A percentile compares a stretch with the other conserved stretches of the same genome.
Evolutionary conservation across 116 monocot species (phyloP).

Genomic region (Dioscorea cayenensis): DNA sequence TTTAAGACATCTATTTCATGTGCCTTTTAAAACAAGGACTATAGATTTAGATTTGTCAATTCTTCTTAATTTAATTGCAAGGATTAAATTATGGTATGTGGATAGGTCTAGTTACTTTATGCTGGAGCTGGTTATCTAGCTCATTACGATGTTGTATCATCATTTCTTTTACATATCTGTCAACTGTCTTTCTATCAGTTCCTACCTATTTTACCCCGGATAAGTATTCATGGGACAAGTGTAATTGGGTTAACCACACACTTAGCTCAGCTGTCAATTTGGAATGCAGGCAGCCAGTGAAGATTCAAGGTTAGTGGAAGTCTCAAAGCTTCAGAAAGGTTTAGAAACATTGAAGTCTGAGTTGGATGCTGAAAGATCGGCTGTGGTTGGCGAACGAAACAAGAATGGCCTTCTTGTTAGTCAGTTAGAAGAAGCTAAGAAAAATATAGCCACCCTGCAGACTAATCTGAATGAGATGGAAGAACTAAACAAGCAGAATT

Average conservation of each 20-base stretch:
- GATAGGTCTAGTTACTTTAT: too few relatives aligned
- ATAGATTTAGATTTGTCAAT: neutral
- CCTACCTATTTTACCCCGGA: too few relatives aligned
- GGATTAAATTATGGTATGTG: too few relatives aligned
- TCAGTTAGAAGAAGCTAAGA: slow-evolving; percentile 40
- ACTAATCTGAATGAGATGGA: slow-evolving; percentile 39
- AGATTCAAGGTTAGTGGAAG: slow-evolving; percentile 56
- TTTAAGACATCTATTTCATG: neutral
- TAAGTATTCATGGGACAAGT: too few relatives aligned
- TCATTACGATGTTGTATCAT: too few relatives aligned
- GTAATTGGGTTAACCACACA: too few relatives aligned
- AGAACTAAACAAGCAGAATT: slow-evolving; percentile 59
- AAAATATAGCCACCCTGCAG: slow-evolving; percentile 38
- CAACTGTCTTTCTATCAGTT: too few relatives aligned
- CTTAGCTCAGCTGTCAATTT: neutral
- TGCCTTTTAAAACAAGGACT: neutral
- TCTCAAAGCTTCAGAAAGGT: slow-evolving; percentile 59
- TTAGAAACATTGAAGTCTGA: slow-evolving; percentile 49
- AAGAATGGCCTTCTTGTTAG: slow-evolving; percentile 40
- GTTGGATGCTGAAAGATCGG: slow-evolving; percentile 38
- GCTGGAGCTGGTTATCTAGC: too few relatives aligned
- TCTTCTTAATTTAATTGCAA: too few relatives aligned
- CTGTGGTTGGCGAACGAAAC: slow-evolving; percentile 27
- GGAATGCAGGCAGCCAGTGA: slow-evolving; percentile 53
- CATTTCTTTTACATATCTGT: too few relatives aligned